Evolutionary conservation across 78 protist species (phyloP), one percentile per base, ranked within the genome.

Genomic region (Dictyostelium intermedium): DNA sequence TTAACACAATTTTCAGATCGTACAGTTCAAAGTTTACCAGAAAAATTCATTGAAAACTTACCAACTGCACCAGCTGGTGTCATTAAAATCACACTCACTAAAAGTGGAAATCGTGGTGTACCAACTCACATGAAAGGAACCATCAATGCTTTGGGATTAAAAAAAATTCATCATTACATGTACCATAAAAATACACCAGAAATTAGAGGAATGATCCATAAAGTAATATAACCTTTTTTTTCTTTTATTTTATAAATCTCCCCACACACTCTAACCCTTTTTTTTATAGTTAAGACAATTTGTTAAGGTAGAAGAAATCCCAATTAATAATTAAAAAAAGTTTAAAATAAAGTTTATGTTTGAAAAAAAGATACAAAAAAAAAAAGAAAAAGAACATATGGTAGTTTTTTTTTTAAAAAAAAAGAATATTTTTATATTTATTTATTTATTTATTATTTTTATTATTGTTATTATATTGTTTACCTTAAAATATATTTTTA

Each of bases 191-290:
- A 89, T 70, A 89, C 85, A 43, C 93, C 93, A 66, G 82, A 79
- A 80, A 69, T 89, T 45, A 89, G 93, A 89, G 93, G 93, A 60
- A 89, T 89, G 93, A 89, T 89, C 30, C 85, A 89, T 34, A 89
- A 69, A 80, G 93, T 89, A 89, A 30, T 7, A 27, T 77, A 5
- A 43, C 8, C 6, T 30, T 69, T n/a, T 10, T 27, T 30, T 69
- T 30, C 2, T 69, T 69, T n/a, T 30, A 6, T 20, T 63, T 20
- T 63, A 7, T 25, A 63, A 16, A n/a, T n/a, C n/a, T 23, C 3
- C 78, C 11, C 1, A 35, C 5, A 20, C 5, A 20, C 1, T 16
- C 43, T 72, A 72, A 72, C 47, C 10, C 2, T 72, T 72, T 11
- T 32, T 10, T 30, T 41, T 81, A 81, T 27, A 81, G 85, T 32